Conservation (phyloP, 2,329 filamentous ascomycete genomes). For the Colletotrichum musae region DNA sequence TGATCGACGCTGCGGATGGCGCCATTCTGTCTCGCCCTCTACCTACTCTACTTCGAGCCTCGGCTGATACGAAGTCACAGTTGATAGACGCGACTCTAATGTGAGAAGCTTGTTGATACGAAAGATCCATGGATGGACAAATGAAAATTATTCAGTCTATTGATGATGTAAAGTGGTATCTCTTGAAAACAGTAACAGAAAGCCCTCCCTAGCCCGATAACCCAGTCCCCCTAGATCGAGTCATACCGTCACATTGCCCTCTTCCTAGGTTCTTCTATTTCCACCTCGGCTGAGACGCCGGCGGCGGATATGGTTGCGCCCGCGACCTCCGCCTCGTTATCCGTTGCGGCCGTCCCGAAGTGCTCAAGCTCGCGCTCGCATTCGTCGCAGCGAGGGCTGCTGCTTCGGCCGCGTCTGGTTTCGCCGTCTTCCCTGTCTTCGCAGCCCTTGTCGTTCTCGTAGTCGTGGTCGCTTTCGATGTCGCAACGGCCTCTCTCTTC, state of each 20-base stretch:
- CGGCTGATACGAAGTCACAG: no score
- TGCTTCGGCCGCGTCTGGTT: not conserved
- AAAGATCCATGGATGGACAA: not conserved
- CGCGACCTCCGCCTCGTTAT: conserved; percentile 25
- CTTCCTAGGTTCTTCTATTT: not conserved
- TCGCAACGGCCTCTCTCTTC: conserved; percentile 14
- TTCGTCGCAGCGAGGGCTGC: not conserved
- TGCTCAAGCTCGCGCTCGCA: conserved; percentile 1
- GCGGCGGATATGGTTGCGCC: conserved; percentile 29
- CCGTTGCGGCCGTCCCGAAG: conserved; percentile 27
- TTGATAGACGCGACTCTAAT: no score
- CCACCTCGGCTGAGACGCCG: conserved; percentile 28
- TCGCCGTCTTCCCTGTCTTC: not conserved
- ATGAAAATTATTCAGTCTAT: conserved; percentile 13
- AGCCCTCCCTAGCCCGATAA: not conserved
- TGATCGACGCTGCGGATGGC: conserved; percentile 11
- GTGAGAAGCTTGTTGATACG: no score
- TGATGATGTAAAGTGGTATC: not conserved
- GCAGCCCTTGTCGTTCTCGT: not conserved
- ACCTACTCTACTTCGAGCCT: rapidly evolving
- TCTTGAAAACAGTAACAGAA: not conserved
- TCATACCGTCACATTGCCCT: no score
- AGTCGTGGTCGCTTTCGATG: conserved; percentile 1
- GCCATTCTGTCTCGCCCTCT: conserved; percentile 5
- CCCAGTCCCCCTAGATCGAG: not conserved